Evolutionary conservation across 1,284 basidiomycete genomes (phyloP), one percentile per base, ranked within the genome.

Genomic region (Schizophyllum amplum): DNA sequence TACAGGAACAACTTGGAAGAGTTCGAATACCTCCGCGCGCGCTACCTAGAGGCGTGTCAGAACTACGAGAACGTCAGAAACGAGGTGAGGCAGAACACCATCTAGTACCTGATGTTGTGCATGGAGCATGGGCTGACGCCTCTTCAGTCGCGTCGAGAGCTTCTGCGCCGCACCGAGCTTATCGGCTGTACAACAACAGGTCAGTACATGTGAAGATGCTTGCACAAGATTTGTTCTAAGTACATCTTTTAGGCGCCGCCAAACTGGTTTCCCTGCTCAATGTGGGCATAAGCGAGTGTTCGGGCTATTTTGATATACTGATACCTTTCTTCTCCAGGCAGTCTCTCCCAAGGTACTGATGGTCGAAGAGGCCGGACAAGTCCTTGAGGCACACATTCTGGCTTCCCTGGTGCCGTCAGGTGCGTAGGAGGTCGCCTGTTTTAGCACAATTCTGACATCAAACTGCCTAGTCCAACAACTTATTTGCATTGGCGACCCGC

Each of bases 311-410:
- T 20, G 47, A 5, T 5, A n/a, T 49, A 49, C 5, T 49, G 7
- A 51, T 22, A 25, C 5, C 58, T 57, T 51, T 52, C 15, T 47
- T 9, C 52, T 33, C 1, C 57, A 87, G 81, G 75, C 77, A 1
- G 61, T 84, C 5, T 67, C 68, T 5, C 83, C 83, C 0, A 76
- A 75, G 47, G 77, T 85, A 4, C 64, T 86, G 57, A 68, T 86
- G 27, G 78, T 86, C 1, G 83, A 86, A 66, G 88, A 90, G 65
- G 87, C 87, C 0, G 88, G 88, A 0, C 87, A 90, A 70, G 86
- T 90, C 0, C 74, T 90, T 13, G 88, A 90, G 68, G 82, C 87
- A 1, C 87, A 90, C 62, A 72, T 87, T 11, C 66, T 89, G 0
- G 80, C 78, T 1, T 78, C 74, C 52, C 73, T 88, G 1, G 83